These are phyloP conservation scores for Cochlearia excelsa DNA, from an alignment of 345 rosid species.

Conservation along the genomic window DNA sequence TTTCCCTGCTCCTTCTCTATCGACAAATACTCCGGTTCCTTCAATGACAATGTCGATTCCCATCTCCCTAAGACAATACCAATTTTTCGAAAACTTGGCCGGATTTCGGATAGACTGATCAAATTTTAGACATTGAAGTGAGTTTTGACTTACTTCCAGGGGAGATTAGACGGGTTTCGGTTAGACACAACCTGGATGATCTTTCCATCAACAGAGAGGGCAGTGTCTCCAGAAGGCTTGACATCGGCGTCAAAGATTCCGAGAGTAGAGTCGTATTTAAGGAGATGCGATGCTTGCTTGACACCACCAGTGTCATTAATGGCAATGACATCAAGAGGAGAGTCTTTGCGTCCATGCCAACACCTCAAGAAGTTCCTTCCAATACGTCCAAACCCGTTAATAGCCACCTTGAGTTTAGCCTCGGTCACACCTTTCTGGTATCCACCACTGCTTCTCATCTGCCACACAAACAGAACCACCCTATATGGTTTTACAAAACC, in stretches of 20 bases:
- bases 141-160: conserved; percentile 72
- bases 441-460: conserved; percentile 69
- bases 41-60: conserved; percentile 85
- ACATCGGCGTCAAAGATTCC: conserved; percentile 91
- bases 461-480: conserved; percentile 10
- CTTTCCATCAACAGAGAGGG: conserved; percentile 89
- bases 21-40: conserved; percentile 95
- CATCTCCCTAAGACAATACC: conserved; percentile 52
- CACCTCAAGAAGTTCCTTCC: conserved; percentile 97
- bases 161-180: conserved; percentile 73
- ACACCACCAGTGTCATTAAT: conserved; percentile 85
- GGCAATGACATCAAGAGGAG: conserved; percentile 49
- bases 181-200: conserved; percentile 76
- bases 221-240: conserved; percentile 67
- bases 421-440: conserved; percentile 61
- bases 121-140: neutral
- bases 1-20: conserved; percentile 91
- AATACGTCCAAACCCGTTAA: conserved; percentile 87
- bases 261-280: conserved; percentile 89
- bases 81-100: neutral
- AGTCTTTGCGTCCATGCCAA: conserved; percentile 69
- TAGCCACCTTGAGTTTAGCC: conserved; percentile 91
- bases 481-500: conserved; percentile 7
- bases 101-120: neutral
- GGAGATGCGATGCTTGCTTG: conserved; percentile 93